Evolutionary conservation across 768 basidiomycete species (phyloP).

Genomic region (Hygrocybe punicea): DNA sequence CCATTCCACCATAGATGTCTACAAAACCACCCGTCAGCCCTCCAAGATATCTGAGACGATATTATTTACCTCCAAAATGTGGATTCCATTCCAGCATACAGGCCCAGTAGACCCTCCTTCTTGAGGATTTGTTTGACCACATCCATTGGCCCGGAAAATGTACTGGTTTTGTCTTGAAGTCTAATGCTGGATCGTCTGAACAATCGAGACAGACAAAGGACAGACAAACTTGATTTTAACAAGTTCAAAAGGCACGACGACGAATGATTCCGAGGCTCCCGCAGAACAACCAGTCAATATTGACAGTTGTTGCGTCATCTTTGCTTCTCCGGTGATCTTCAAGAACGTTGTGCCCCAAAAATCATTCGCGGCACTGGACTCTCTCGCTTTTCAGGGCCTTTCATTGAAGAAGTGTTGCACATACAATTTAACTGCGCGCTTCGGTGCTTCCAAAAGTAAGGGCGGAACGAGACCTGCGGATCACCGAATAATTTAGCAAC

Average conservation of each 20-base stretch:
- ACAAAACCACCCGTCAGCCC: slow-evolving; percentile 6
- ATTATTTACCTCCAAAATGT: slow-evolving; percentile 89
- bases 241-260: slow-evolving; percentile 95
- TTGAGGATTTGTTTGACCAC: slow-evolving; percentile 77
- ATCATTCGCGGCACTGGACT: slow-evolving; percentile 79
- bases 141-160: slow-evolving; percentile 87
- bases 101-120: slow-evolving; percentile 76
- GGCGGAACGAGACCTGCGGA: slow-evolving; percentile 84
- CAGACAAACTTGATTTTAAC: slow-evolving; percentile 74
- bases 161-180: slow-evolving; percentile 89
- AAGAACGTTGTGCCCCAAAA: slow-evolving; percentile 90
- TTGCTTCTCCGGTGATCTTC: slow-evolving; percentile 56
- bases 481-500: neutral
- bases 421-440: slow-evolving; percentile 94
- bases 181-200: slow-evolving; percentile 31
- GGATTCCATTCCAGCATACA: slow-evolving; percentile 94
- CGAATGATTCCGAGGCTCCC: slow-evolving; percentile 93
- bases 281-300: slow-evolving; percentile 89
- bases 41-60: neutral
- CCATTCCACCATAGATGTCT: slow-evolving; percentile 92
- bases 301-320: slow-evolving; percentile 89
- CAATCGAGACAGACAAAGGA: neutral
- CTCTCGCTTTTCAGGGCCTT: too few species aligned
- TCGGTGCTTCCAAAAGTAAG: slow-evolving; percentile 92
- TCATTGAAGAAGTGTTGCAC: slow-evolving; percentile 21